Percentiles rank a stretch among this genome's conserved stretches.
These are phyloP conservation scores for Termitomyces sp. DNA, from an alignment of 1,284 basidiomycete species.

Conservation along the genomic window DNA sequence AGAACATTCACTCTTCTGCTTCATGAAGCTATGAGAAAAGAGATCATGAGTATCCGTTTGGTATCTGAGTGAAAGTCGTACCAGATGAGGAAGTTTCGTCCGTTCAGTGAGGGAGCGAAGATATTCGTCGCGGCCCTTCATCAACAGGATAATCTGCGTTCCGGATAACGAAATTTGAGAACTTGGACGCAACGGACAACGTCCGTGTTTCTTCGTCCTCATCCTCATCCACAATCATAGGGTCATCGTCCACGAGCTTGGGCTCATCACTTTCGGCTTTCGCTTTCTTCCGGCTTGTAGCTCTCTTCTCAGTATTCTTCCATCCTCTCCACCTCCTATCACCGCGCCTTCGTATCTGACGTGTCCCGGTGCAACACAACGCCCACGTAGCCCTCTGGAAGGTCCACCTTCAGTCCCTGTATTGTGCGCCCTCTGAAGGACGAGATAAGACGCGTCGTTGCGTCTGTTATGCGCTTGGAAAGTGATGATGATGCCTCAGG, in stretches of 20 bases:
- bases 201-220: constrained; percentile 26
- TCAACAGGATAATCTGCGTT: constrained; percentile 66
- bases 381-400: constrained; percentile 67
- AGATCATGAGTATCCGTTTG: not conserved
- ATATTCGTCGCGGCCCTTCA: constrained; percentile 64
- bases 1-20: constrained; percentile 6
- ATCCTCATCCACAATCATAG: constrained; percentile 23
- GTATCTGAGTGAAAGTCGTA: constrained; percentile 24
- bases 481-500: constrained; percentile 8
- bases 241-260: constrained; percentile 2
- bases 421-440: constrained; percentile 70
- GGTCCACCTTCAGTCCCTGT: constrained; percentile 53
- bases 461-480: constrained; percentile 17
- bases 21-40: constrained; percentile 13
- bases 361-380: constrained; percentile 43
- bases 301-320: constrained; percentile 7
- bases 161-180: constrained; percentile 66
- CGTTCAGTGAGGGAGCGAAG: constrained; percentile 60
- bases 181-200: constrained; percentile 46
- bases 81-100: constrained; percentile 53
- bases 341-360: constrained; percentile 14
- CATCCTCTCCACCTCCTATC: constrained; percentile 2
- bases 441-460: constrained; percentile 45
- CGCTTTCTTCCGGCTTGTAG: constrained; percentile 17
- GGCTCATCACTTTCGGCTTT: constrained; percentile 15